These are phyloP conservation scores for Penicillium lividum DNA, from an alignment of 495 filamentous ascomycete genomes.

Conservation along the genomic window DNA sequence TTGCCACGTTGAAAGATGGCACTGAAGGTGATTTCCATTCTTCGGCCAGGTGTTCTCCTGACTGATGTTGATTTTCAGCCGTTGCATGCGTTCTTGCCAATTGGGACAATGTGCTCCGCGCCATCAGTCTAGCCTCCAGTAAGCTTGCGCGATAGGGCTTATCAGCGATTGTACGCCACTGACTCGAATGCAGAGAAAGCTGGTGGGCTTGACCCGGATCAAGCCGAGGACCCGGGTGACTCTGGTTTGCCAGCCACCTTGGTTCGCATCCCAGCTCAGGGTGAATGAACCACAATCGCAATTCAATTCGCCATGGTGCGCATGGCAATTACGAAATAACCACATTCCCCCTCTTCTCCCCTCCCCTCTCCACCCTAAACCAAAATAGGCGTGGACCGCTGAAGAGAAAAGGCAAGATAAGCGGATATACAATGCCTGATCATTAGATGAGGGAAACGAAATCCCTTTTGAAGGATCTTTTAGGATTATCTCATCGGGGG, in stretches of 20 bases:
- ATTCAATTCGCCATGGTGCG: not conserved
- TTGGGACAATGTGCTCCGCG: conserved; percentile 92
- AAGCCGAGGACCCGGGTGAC: conserved; percentile 15
- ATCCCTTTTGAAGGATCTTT: not conserved
- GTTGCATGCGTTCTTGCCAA: conserved; percentile 91
- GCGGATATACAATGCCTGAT: not conserved
- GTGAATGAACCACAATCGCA: not conserved
- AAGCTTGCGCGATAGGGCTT: conserved; percentile 38
- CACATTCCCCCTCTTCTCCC: not conserved
- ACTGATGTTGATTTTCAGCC: conserved; percentile 47
- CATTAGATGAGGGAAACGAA: not conserved
- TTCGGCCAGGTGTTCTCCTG: not conserved
- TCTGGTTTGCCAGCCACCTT: conserved; percentile 38
- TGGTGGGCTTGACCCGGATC: conserved; percentile 20
- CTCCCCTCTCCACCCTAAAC: not conserved
- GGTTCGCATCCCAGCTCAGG: conserved; percentile 42
- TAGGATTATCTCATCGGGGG: not conserved
- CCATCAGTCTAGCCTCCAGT: conserved; percentile 96
- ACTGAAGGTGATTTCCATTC: conserved; percentile 69
- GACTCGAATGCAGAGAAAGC: conserved; percentile 22
- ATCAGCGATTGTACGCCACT: conserved; percentile 8
- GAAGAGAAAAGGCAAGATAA: not conserved
- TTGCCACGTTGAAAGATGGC: conserved; percentile 84
- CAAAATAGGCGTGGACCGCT: not conserved
- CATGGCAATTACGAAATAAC: not conserved